Percentiles rank a stretch among this genome's conserved stretches.
These are phyloP conservation scores for Lichtheimia hyalospora DNA, from an alignment of 371 early-diverging fungal species.

Conservation along the genomic window DNA sequence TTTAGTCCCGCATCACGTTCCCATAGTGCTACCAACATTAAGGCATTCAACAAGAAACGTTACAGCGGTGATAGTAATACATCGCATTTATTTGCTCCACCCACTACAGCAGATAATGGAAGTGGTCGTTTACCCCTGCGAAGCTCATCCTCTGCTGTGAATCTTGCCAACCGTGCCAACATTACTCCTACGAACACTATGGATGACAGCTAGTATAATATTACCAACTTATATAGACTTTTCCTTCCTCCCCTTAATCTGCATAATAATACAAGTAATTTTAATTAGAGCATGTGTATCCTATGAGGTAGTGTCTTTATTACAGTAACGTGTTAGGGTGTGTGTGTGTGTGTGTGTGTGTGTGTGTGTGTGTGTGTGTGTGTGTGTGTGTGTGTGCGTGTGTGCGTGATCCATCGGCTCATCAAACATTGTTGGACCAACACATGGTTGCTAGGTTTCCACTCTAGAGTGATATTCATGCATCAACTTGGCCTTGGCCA, in stretches of 20 bases:
- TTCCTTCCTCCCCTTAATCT: background rate
- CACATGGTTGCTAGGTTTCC: too few species aligned
- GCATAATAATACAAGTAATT: too few species aligned
- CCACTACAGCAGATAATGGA: constrained; percentile 5
- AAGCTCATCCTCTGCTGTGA: constrained; percentile 23
- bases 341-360: too few species aligned
- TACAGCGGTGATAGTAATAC: constrained; percentile 34
- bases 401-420: too few species aligned
- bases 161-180: constrained; percentile 19
- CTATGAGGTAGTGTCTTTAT: too few species aligned
- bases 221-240: background rate
- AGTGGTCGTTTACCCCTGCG: constrained; percentile 14
- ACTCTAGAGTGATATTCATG: too few species aligned
- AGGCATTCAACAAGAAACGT: constrained; percentile 29
- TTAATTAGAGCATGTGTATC: too few species aligned
- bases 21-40: constrained; percentile 15
- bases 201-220: constrained; percentile 8
- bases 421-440: too few species aligned
- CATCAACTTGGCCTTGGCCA: too few species aligned
- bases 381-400: too few species aligned
- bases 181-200: background rate
- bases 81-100: constrained; percentile 12
- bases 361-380: too few species aligned
- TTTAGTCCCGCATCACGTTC: constrained; percentile 19
- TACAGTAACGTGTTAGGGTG: too few species aligned